phyloP scores from a whole-genome alignment of 306 rosid species.

The Arachis hypogaea region DNA sequence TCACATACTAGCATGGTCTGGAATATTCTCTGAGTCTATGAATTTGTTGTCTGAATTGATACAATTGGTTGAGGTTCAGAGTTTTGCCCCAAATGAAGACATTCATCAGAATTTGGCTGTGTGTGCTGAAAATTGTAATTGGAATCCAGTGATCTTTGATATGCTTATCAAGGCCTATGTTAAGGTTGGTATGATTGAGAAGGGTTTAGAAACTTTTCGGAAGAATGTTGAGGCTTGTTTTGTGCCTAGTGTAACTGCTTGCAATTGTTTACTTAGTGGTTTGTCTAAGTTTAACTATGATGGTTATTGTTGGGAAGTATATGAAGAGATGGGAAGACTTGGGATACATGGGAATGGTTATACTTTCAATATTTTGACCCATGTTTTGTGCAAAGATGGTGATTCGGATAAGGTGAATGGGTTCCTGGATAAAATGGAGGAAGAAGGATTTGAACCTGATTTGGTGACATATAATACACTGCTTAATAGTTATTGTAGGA shows the following conservation, averaged over 20 bases:
- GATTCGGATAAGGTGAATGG: slow-evolving; percentile 71
- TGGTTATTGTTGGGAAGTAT: slow-evolving; percentile 77
- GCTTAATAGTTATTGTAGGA: slow-evolving; percentile 73
- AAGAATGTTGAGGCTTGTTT: slow-evolving; percentile 57
- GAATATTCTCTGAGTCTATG: slow-evolving; percentile 66
- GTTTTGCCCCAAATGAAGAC: slow-evolving; percentile 45
- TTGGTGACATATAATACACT: slow-evolving; percentile 78
- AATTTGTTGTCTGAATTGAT: slow-evolving; percentile 65
- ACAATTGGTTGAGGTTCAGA: slow-evolving; percentile 41
- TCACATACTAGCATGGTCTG: slow-evolving; percentile 72
- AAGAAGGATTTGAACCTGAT: slow-evolving; percentile 89
- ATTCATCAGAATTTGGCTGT: slow-evolving; percentile 53
- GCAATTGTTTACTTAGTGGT: slow-evolving; percentile 70
- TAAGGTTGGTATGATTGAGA: slow-evolving; percentile 64
- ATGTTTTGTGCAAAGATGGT: slow-evolving; percentile 70
- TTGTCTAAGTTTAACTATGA: slow-evolving; percentile 55
- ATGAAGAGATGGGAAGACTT: slow-evolving; percentile 83
- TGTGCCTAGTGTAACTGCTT: slow-evolving; percentile 69
- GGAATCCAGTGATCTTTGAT: slow-evolving; percentile 74
- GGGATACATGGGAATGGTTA: slow-evolving; percentile 76
- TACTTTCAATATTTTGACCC: slow-evolving; percentile 78
- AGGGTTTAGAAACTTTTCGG: slow-evolving; percentile 64
- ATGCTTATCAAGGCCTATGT: slow-evolving; percentile 87
- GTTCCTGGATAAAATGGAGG: slow-evolving; percentile 89
- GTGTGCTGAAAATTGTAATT: slow-evolving; percentile 73